Evolutionary conservation across 208 protist species (phyloP).

Genomic region (Acanthamoeba castellanii): DNA sequence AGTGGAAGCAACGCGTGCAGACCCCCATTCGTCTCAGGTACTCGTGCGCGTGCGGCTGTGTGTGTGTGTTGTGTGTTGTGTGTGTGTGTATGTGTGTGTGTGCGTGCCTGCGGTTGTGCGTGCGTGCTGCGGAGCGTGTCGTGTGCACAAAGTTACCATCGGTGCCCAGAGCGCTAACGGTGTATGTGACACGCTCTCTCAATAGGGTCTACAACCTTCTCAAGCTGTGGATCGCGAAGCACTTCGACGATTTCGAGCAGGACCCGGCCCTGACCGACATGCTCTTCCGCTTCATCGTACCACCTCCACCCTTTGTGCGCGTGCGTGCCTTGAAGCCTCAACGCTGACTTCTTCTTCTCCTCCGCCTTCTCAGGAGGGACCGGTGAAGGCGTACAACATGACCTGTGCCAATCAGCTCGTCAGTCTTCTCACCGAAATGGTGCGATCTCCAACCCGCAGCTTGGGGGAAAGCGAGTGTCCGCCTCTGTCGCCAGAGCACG

Average conservation of each 20-base stretch:
- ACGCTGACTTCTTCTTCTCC: not conserved
- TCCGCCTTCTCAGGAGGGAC: slow-evolving; percentile 3
- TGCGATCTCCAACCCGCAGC: not conserved
- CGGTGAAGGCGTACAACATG: slow-evolving; percentile 30
- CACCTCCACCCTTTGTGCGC: not conserved
- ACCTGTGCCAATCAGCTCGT: slow-evolving; percentile 50
- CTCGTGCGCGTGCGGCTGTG: no score
- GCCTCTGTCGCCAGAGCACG: not conserved
- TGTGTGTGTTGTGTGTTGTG: no score
- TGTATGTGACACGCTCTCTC: not conserved
- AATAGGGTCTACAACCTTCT: slow-evolving; percentile 39
- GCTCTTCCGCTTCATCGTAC: slow-evolving; percentile 64
- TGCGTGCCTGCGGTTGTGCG: no score
- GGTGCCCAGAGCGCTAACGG: not conserved
- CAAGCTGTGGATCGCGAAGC: slow-evolving; percentile 47
- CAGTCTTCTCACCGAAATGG: slow-evolving; percentile 44
- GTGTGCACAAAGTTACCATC: no score
- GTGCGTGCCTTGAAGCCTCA: no score
- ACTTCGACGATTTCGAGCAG: slow-evolving; percentile 64
- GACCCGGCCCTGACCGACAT: slow-evolving; percentile 15
- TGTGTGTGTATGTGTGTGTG: no score
- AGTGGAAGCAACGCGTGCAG: slow-evolving; percentile 49
- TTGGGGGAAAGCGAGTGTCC: not conserved
- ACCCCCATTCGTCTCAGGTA: slow-evolving; percentile 54
- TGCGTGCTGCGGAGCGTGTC: no score